A percentile compares a stretch with the other conserved stretches of the same genome.
Evolutionary conservation across 2,329 filamentous ascomycete species (phyloP).

Genomic region (Sporothrix pallida): DNA sequence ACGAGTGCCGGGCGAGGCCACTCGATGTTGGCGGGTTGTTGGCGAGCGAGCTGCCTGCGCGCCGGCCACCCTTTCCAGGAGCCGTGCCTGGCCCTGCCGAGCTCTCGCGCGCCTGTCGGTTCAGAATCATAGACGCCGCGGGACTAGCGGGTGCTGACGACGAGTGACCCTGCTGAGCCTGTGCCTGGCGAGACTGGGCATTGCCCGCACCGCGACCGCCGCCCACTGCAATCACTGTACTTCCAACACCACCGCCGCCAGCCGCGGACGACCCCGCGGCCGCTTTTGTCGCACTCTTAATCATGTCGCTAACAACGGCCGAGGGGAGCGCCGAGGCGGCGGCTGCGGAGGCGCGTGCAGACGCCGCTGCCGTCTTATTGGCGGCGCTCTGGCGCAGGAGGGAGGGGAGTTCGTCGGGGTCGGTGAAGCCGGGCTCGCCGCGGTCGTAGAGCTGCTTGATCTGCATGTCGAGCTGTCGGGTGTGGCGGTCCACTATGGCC

Average conservation of each 20-base stretch:
- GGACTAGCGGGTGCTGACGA: conserved; percentile 66
- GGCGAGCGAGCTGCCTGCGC: conserved; percentile 55
- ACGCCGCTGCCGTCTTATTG: conserved; percentile 53
- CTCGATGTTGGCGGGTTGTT: conserved; percentile 60
- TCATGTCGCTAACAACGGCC: conserved; percentile 39
- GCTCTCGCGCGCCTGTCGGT: conserved; percentile 60
- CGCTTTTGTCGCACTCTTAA: conserved; percentile 30
- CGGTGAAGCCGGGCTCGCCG: conserved; percentile 64
- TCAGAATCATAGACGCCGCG: conserved; percentile 64
- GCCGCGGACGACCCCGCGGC: conserved; percentile 38
- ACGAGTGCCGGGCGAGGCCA: conserved; percentile 66
- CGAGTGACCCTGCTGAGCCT: conserved; percentile 56
- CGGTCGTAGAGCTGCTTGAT: conserved; percentile 67
- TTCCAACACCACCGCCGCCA: background rate
- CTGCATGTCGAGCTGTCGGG: conserved; percentile 65
- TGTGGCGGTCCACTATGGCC: conserved; percentile 65
- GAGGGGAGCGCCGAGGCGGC: conserved; percentile 40
- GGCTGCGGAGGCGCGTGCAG: conserved; percentile 39
- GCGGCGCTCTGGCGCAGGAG: conserved; percentile 64
- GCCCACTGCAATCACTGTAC: conserved; percentile 6
- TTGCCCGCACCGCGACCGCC: conserved; percentile 48
- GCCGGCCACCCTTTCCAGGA: conserved; percentile 59
- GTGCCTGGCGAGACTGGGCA: conserved; percentile 56
- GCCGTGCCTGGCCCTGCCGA: conserved; percentile 61
- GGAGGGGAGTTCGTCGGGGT: conserved; percentile 68